Evolutionary conservation across 176 grass and related monocot genomes (phyloP), one percentile per base, ranked within the genome.

Genomic region (Elaeis guineensis): DNA sequence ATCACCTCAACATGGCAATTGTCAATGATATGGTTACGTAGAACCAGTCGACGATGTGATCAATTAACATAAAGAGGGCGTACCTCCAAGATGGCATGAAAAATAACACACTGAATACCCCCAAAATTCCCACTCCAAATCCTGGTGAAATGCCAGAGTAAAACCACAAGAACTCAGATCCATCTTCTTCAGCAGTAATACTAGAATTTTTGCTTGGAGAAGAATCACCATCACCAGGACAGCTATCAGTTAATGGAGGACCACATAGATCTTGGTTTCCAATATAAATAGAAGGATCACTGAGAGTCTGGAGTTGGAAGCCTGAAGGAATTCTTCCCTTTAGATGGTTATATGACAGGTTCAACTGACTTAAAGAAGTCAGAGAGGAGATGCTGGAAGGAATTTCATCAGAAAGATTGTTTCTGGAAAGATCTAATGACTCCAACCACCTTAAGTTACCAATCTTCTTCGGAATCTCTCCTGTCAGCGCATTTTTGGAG

Each of bases 381-480:
- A 67, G 6, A 25, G 50, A 3, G 19, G 52, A 67, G 3, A 67
- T 15, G 52, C 52, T 55, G 0, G 16, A 21, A 55, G 65, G 65
- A 20, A 67, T 67, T 9, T 30, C 22, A 16, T 52, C 65, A 4
- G 3, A 30, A 14, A 67, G 52, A 35, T 54, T 32, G 65, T 67
- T 67, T 3, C 26, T 20, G 6, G 65, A 67, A 20, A 67, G 28
- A 25, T 67, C 65, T 16, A 67, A 26, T 2, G 65, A 67, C 18
- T 54, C 50, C 6, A 20, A 20, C 19, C 19, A 30, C 16, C 3
- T 55, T 59, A 82, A 61, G 19, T 9, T 18, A 0, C 17, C 5
- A 29, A 77, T 26, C 39, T 77, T 52, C 14, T 3, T 48, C 23
- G 63, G 69, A 17, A 83, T 78, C 52, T 73, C 68, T 18, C 80